Conservation (phyloP, 2,329 filamentous ascomycete species). For the Emydomyces testavorans region DNA sequence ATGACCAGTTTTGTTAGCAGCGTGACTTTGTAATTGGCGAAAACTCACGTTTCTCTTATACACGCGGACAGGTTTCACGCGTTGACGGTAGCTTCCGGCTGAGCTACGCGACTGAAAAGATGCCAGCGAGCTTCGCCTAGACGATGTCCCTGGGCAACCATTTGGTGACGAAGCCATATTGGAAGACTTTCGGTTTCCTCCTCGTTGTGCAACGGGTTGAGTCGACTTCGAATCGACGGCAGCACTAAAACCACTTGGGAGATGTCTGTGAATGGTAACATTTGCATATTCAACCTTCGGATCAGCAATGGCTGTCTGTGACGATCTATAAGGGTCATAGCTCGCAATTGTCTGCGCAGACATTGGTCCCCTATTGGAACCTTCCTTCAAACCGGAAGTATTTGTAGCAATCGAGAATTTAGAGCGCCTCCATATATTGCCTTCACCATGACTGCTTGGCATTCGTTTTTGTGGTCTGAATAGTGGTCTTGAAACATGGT, state of each 20-base stretch:
- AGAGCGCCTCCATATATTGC: slow-evolving; percentile 37
- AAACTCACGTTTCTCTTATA: slow-evolving; percentile 55
- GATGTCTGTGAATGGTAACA: slow-evolving; percentile 54
- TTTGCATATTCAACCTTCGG: slow-evolving; percentile 51
- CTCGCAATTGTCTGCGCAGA: slow-evolving; percentile 44
- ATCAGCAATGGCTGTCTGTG: slow-evolving; percentile 41
- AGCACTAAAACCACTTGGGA: slow-evolving; percentile 12
- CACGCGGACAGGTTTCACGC: slow-evolving; percentile 32
- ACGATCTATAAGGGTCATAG: slow-evolving; percentile 76
- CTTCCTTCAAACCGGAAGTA: slow-evolving; percentile 39
- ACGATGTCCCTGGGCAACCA: slow-evolving; percentile 18
- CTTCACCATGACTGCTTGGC: slow-evolving; percentile 22
- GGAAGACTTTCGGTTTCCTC: neutral
- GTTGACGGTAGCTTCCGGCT: slow-evolving; percentile 37
- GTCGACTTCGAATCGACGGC: neutral
- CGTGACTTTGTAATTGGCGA: slow-evolving; percentile 40
- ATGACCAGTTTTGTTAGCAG: slow-evolving; percentile 23
- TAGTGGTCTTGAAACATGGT: slow-evolving; percentile 50
- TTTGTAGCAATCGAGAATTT: slow-evolving; percentile 48
- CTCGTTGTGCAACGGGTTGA: neutral
- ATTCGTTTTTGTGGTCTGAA: slow-evolving; percentile 26
- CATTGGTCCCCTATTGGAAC: slow-evolving; percentile 39
- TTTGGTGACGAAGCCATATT: slow-evolving; percentile 11
- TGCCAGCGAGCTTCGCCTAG: slow-evolving; percentile 26
- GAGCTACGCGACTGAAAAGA: slow-evolving; percentile 39